Base-by-base conservation (phyloP, 2,329 filamentous ascomycete species). In the Apiospora malaysiana region DNA sequence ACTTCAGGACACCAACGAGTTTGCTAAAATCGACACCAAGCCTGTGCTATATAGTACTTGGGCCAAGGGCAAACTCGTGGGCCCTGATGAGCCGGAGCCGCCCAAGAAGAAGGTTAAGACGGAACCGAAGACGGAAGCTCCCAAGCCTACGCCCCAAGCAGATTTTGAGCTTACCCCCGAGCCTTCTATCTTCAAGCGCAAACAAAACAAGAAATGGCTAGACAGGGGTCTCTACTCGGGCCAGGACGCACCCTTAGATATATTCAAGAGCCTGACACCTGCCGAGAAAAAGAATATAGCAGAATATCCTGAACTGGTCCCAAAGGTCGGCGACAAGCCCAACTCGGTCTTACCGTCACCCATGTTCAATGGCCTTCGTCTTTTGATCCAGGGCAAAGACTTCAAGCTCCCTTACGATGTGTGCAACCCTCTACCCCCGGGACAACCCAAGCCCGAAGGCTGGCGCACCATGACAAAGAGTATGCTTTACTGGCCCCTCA, bases 401-500 rank as follows among this genome's bases (percentile, higher is more conserved):
- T 98, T 97, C 82, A 94, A 94, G 81, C 85, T 99, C 42, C 96
- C 96, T 0, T 98, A 90, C 78, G 93, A 97, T 79, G 87, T 97
- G 66, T 98, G 95, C 85, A 93, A 94, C 69, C 95, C 95, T 2
- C 97, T 25, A 92, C 94, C 4, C 90, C 91, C 1, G n/a, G 94
- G 93, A 68, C 93, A 97, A 79, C 93, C 94, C 32, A 97, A 97
- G 82, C 95, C 95, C 0, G 92, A 97, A 75, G 94, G 97, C 77
- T 99, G 95, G 93, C 91, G 91, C 75, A 95, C 95, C 80, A 92
- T 96, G 76, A 95, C 94, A 74, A 96, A 93, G 82, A 98, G 94
- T 97, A 85, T 85, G 92, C 82, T 56, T 8, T 45, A 8, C 21
- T 4, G 21, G 23, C 51, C 42, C 18, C 68, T 45, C 16, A 25